phyloP scores from a whole-genome alignment of 2,329 filamentous ascomycete species.

The Xylaria hypoxylon region DNA sequence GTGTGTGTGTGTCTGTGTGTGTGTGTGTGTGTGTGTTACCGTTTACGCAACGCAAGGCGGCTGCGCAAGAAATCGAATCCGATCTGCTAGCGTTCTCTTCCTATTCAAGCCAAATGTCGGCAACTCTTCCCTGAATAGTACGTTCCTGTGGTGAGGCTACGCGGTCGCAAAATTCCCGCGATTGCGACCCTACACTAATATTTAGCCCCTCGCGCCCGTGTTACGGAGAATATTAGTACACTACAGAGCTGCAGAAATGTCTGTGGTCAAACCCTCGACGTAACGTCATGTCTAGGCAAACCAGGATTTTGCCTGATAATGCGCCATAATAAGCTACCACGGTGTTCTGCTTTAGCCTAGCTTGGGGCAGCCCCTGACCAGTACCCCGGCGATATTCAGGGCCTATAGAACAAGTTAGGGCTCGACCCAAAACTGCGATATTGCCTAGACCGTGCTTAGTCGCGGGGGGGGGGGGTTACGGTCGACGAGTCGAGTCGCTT shows the following conservation, averaged over 20 bases:
- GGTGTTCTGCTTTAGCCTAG: slow-evolving; percentile 22
- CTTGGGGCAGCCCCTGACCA: slow-evolving; percentile 33
- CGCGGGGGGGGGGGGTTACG: too few relatives aligned
- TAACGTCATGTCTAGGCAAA: slow-evolving; percentile 34
- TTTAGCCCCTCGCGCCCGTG: slow-evolving; percentile 33
- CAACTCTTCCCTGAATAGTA: slow-evolving; percentile 45
- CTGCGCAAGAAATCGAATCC: slow-evolving; percentile 46
- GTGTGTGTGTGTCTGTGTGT: too few relatives aligned
- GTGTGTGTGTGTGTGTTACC: too few relatives aligned
- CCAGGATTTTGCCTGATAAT: slow-evolving; percentile 31
- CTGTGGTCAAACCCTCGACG: slow-evolving; percentile 41
- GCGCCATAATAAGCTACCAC: slow-evolving; percentile 35
- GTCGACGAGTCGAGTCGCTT: slow-evolving; percentile 26
- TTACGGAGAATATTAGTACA: slow-evolving; percentile 44
- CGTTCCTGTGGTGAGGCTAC: slow-evolving; percentile 44
- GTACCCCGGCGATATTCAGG: slow-evolving; percentile 19
- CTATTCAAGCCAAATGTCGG: slow-evolving; percentile 44
- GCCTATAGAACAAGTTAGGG: slow-evolving; percentile 35
- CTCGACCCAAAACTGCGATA: slow-evolving; percentile 22
- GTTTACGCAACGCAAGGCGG: slow-evolving; percentile 48
- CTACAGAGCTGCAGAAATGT: slow-evolving; percentile 41
- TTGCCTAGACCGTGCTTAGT: slow-evolving; percentile 20
- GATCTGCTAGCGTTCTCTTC: slow-evolving; percentile 45
- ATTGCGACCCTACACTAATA: slow-evolving; percentile 37
- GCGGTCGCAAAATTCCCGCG: slow-evolving; percentile 42